Conservation (phyloP, 208 protist genomes). For the Crithidia mellificae region DNA sequence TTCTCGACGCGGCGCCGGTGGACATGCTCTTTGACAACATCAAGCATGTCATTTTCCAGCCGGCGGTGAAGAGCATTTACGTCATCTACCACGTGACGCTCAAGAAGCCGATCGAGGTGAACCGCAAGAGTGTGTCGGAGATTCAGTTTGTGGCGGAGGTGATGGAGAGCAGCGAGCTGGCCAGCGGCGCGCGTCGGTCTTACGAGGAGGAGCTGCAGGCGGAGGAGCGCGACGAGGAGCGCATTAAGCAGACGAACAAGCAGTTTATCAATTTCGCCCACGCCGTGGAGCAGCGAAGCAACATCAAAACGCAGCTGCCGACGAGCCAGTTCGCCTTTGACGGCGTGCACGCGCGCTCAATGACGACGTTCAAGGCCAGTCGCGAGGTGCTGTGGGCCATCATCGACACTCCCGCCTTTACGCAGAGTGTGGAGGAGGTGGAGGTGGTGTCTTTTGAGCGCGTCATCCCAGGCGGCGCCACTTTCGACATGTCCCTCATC, state of each 20-base stretch:
- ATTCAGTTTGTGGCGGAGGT: slow-evolving; percentile 97
- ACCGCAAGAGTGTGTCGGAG: slow-evolving; percentile 94
- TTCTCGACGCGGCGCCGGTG: slow-evolving; percentile 73
- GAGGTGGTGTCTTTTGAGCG: slow-evolving; percentile 96
- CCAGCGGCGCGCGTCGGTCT: slow-evolving; percentile 48
- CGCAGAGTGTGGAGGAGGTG: slow-evolving; percentile 92
- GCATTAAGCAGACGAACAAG: slow-evolving; percentile 79
- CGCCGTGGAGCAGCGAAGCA: slow-evolving; percentile 67
- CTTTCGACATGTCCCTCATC: slow-evolving; percentile 98
- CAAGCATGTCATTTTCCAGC: slow-evolving; percentile 97
- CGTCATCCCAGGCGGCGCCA: slow-evolving; percentile 83
- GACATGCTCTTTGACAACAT: slow-evolving; percentile 97
- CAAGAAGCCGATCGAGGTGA: slow-evolving; percentile 95
- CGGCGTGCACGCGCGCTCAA: slow-evolving; percentile 73
- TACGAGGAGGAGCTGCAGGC: slow-evolving; percentile 81
- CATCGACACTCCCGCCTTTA: slow-evolving; percentile 93
- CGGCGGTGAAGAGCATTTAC: slow-evolving; percentile 86
- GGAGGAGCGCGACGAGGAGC: slow-evolving; percentile 73
- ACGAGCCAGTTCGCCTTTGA: slow-evolving; percentile 84
- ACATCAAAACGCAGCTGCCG: slow-evolving; percentile 80
- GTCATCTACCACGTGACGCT: slow-evolving; percentile 97
- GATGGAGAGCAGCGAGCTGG: slow-evolving; percentile 88
- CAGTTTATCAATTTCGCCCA: slow-evolving; percentile 83
- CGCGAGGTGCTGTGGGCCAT: slow-evolving; percentile 84
- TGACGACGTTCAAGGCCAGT: slow-evolving; percentile 78